A percentile compares a stretch with the other conserved stretches of the same genome.
Conservation (phyloP, 106 monocot species). For the Iris macrosiphon region DNA sequence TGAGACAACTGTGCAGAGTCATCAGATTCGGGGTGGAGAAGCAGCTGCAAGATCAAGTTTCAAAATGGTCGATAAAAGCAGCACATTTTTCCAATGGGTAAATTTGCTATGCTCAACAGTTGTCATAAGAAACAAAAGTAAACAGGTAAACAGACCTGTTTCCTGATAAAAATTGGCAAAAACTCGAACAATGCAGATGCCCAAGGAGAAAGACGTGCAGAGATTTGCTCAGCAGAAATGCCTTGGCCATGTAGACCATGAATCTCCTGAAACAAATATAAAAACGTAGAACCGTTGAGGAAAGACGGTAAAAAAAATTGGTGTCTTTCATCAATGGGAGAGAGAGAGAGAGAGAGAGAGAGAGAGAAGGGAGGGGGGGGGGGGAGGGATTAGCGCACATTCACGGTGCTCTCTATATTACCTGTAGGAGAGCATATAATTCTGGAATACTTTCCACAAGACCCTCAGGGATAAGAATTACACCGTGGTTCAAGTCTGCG, state of each 20-base stretch:
- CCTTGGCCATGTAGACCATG: constrained; percentile 71
- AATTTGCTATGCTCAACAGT: not conserved
- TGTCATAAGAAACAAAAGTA: not conserved
- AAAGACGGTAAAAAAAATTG: not conserved
- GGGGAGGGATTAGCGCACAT: no score
- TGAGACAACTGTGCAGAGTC: constrained; percentile 89
- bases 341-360: no score
- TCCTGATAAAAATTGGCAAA: constrained; percentile 84
- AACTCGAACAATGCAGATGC: constrained; percentile 93
- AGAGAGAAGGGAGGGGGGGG: no score
- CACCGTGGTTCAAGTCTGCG: constrained; percentile 78
- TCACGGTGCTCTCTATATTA: no score
- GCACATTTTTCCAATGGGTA: not conserved
- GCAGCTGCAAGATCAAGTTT: constrained; percentile 45
- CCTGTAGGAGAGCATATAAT: constrained; percentile 80
- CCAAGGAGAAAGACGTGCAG: constrained; percentile 82
- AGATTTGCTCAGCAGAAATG: constrained; percentile 53
- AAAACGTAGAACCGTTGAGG: not conserved
- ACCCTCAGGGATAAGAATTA: constrained; percentile 84
- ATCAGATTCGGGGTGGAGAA: constrained; percentile 93
- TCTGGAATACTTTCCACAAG: constrained; percentile 90
- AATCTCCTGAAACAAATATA: constrained; percentile 59
- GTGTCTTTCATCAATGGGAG: not conserved
- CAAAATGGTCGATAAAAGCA: not conserved
- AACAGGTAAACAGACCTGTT: no score